Conservation (phyloP, 179 eudicot species). For the Beta corolliflora region DNA sequence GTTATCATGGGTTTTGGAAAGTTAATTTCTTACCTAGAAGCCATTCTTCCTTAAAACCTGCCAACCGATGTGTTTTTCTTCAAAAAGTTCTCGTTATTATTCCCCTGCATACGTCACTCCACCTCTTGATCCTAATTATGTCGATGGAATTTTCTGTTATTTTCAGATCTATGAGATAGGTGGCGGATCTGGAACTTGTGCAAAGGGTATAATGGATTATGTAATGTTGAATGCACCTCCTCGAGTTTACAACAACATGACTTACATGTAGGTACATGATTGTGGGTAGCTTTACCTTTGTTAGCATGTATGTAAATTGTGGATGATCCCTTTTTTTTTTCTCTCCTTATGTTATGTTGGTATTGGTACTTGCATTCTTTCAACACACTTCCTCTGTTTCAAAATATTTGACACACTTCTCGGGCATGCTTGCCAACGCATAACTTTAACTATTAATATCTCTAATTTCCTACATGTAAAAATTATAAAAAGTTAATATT, state of each 20-base stretch:
- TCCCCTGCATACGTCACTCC: not conserved
- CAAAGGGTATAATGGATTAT: conserved; percentile 97
- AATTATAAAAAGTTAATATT: too few species aligned
- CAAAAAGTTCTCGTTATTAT: not conserved
- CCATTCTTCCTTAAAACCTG: too few species aligned
- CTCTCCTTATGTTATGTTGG: not conserved
- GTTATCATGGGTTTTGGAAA: not conserved
- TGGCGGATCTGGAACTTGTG: conserved; percentile 99
- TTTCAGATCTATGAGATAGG: conserved; percentile 96
- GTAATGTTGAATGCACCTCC: conserved; percentile 92
- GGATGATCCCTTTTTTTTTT: not conserved
- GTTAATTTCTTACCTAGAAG: too few species aligned
- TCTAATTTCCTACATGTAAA: too few species aligned
- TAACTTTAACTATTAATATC: too few species aligned
- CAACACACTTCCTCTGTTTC: too few species aligned
- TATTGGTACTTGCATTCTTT: too few species aligned
- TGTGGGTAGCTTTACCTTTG: conserved; percentile 8
- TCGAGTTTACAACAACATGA: conserved; percentile 82
- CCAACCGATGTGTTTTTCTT: not conserved
- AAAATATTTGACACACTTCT: too few species aligned
- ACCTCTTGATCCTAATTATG: conserved; percentile 12
- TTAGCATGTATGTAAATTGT: not conserved
- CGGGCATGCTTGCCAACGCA: too few species aligned
- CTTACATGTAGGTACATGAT: conserved; percentile 65
- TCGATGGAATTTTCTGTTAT: conserved; percentile 18